Base-by-base conservation (phyloP, 2,329 filamentous ascomycete species). In the Exophiala alcalophila region DNA sequence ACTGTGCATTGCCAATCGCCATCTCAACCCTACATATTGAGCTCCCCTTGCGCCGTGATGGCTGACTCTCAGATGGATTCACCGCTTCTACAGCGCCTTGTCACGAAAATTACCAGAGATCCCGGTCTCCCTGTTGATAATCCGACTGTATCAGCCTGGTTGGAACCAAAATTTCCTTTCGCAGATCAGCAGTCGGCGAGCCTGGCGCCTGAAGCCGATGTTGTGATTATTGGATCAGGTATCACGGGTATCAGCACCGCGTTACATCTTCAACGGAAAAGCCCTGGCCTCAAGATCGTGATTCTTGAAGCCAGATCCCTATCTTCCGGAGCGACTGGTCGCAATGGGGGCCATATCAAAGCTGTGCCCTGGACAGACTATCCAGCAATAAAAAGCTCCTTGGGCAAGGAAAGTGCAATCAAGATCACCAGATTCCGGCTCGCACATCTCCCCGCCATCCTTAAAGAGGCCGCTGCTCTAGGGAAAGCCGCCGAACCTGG, bases 101-200 rank as follows among this genome's bases (percentile, higher is more conserved):
- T 40, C n/a, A 29, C 39, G 26, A 37, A 40, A 19, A 35, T 49
- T 10, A 14, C 19, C 12, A 26, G 20, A 19, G 63, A 66, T 32
- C 65, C 64, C 16, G 61, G 60, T 12, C 46, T 65, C 5, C 66
- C 67, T 1, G 54, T 56, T 3, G 31, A 54, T 0, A 60, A 64
- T 25, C 64, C 66, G 2, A 67, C 64, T 1, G n/a, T 52, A 5
- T 59, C 66, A 4, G 63, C 60, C 37, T 65, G 62, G 61, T 45
- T 60, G 6, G 40, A 53, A 26, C 35, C 47, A 0, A 49, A 50
- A 1, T 58, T 61, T 48, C 32, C 53, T 1, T 55, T 64, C 7
- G 40, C 55, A 4, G 40, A 54, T 2, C 28, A 29, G 1, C 46
- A 51, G 8, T 50, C 50, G 14, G 16, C 40, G 5, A 14, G 40